Evolutionary conservation across 768 basidiomycete genomes (phyloP), one percentile per base, ranked within the genome.

Genomic region (Tricholoma bakamatsutake): DNA sequence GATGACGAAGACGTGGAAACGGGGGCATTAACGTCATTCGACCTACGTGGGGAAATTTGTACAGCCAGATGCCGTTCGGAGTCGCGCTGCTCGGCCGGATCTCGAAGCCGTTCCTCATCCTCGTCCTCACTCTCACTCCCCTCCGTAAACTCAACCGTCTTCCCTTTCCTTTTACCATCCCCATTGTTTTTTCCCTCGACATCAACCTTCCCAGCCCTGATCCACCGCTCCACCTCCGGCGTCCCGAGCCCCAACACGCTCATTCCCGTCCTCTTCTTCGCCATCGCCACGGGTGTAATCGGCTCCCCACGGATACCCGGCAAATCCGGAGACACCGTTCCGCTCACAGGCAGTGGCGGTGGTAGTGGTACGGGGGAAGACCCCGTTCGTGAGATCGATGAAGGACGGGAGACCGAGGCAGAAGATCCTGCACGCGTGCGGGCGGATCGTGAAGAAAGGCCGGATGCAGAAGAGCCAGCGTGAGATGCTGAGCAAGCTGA

Each of bases 21-120:
- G 30, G 55, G 60, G 30, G 64, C 43, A 28, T 69, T 49, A 42
- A 42, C 8, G 7, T 21, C 45, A 4, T 24, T 15, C 4, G 72
- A 71, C 7, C 80, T 77, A 28, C 76, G 76, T 10, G 85, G 84
- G 1, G 85, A 85, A 45, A 85, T 69, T 63, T 85, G 82, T 69
- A 84, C 69, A 28, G 75, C 76, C 53, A 78, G 69, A 49, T 76
- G 75, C 18, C 73, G 71, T 45, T 74, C 68, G n/a, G 21, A 24
- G 21, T 24, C 21, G 21, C 21, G 21, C 21, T 55, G 62, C 55
- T 68, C 73, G 47, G 53, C 57, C 54, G 66, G 60, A 21, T 47
- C 54, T 28, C 59, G 62, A 3, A 71, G 66, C 12, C 63, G 68
- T 7, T 68, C 66, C 37, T 60, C 63, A 12, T 57, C 61, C 21